Percentiles rank a stretch among this genome's conserved stretches.
Evolutionary conservation across 2,329 filamentous ascomycete genomes (phyloP).

Genomic region (Diatrype stigma): DNA sequence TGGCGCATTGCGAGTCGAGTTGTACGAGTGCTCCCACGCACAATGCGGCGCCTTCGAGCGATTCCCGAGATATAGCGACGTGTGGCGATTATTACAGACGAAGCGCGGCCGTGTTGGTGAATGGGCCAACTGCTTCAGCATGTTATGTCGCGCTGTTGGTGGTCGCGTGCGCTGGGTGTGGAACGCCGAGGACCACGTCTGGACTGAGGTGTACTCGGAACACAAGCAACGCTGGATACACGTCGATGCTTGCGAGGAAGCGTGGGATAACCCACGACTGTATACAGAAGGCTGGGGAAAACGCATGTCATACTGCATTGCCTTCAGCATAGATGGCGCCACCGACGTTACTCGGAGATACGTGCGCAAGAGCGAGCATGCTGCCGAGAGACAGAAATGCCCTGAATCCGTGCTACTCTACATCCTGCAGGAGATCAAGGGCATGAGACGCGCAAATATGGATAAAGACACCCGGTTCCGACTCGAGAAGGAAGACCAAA

Average conservation of each 20-base stretch:
- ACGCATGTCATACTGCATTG: conserved; percentile 95
- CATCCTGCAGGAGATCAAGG: conserved; percentile 87
- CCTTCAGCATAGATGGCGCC: conserved; percentile 85
- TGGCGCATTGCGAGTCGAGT: conserved; percentile 80
- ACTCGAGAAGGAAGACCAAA: conserved; percentile 32
- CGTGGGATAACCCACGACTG: conserved; percentile 89
- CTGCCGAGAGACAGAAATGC: conserved; percentile 68
- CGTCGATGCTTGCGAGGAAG: conserved; percentile 89
- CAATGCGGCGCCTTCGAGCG: conserved; percentile 77
- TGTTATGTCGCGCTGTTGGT: conserved; percentile 91
- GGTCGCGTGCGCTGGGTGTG: conserved; percentile 94
- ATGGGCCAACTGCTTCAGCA: conserved; percentile 98
- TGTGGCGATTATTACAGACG: conserved; percentile 60
- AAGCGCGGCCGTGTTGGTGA: conserved; percentile 84
- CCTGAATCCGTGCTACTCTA: conserved; percentile 88
- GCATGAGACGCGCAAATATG: conserved; percentile 77
- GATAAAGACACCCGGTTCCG: conserved; percentile 64
- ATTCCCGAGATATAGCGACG: conserved; percentile 92
- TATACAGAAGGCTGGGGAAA: conserved; percentile 95
- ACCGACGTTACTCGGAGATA: conserved; percentile 64
- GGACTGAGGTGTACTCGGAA: conserved; percentile 96
- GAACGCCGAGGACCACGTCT: conserved; percentile 96
- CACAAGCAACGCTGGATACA: conserved; percentile 95
- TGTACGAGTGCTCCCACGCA: conserved; percentile 79
- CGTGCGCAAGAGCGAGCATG: conserved; percentile 68